A percentile compares a stretch with the other conserved stretches of the same genome.
phyloP scores from a whole-genome alignment of 345 rosid species.

The Camelina sativa region DNA sequence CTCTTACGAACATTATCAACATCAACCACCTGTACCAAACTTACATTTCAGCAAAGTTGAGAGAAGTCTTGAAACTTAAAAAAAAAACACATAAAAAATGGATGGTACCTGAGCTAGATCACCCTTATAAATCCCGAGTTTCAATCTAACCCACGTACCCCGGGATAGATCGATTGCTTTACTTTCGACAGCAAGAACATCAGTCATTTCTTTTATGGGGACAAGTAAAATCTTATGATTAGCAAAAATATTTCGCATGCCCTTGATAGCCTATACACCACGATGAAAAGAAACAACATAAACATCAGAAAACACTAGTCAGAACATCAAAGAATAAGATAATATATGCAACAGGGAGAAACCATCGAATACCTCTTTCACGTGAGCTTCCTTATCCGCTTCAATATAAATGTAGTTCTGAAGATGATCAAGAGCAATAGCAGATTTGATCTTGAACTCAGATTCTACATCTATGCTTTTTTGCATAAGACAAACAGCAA shows the following conservation, averaged over 20 bases:
- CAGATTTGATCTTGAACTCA: conserved; percentile 81
- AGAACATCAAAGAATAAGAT: neutral
- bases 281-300: neutral
- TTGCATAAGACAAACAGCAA: conserved; percentile 87
- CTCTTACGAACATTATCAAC: conserved; percentile 85
- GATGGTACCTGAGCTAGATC: conserved; percentile 78
- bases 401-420: conserved; percentile 75
- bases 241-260: conserved; percentile 64
- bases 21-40: conserved; percentile 67
- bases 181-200: conserved; percentile 86
- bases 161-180: conserved; percentile 77
- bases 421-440: conserved; percentile 82
- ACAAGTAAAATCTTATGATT: conserved; percentile 73
- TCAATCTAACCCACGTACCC: conserved; percentile 92
- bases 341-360: neutral
- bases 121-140: conserved; percentile 84
- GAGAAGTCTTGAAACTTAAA: neutral
- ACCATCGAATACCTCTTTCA: conserved; percentile 65
- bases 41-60: neutral
- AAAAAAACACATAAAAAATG: conserved; percentile 9
- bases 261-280: conserved; percentile 75
- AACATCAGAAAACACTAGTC: neutral
- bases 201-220: conserved; percentile 90
- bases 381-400: conserved; percentile 93
- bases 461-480: conserved; percentile 77